These are phyloP conservation scores for Eimeria brunetti DNA, from an alignment of 169 alveolate species.

Conservation along the genomic window DNA sequence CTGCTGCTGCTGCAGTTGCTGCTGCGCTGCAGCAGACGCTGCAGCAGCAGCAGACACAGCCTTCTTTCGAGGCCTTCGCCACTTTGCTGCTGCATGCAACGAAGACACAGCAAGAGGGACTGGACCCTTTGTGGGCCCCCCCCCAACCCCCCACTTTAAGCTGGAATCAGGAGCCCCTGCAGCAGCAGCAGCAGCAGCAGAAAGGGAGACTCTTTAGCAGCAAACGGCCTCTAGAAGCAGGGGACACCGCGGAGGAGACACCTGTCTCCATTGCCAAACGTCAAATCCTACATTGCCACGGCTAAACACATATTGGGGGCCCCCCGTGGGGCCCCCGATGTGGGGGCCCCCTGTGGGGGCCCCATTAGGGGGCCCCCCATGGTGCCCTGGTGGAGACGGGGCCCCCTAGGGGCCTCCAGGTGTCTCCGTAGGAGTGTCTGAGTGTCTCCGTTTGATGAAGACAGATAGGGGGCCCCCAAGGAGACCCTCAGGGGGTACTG, in stretches of 20 bases:
- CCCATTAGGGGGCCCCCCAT: neutral
- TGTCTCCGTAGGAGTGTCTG: neutral
- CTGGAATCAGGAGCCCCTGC: neutral
- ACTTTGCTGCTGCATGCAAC: neutral
- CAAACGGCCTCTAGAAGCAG: neutral
- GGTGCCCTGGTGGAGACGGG: neutral
- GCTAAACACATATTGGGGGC: neutral
- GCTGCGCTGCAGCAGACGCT: no score
- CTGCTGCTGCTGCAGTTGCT: neutral
- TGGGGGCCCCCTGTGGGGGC: neutral
- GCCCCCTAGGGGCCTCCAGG: neutral
- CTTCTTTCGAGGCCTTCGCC: constrained; percentile 7
- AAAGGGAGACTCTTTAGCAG: neutral
- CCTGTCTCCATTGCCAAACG: neutral
- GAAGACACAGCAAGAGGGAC: neutral
- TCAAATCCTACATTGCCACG: neutral
- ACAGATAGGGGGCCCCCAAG: neutral
- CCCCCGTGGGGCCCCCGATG: no score
- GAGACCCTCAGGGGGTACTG: neutral
- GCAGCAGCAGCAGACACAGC: neutral
- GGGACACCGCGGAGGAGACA: neutral
- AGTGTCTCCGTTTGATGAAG: neutral
- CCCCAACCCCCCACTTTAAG: no score
- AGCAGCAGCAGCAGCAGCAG: neutral
- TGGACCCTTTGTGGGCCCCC: neutral